These are phyloP conservation scores for Tephrocybe sp. DNA, from an alignment of 768 basidiomycete species.

Conservation along the genomic window DNA sequence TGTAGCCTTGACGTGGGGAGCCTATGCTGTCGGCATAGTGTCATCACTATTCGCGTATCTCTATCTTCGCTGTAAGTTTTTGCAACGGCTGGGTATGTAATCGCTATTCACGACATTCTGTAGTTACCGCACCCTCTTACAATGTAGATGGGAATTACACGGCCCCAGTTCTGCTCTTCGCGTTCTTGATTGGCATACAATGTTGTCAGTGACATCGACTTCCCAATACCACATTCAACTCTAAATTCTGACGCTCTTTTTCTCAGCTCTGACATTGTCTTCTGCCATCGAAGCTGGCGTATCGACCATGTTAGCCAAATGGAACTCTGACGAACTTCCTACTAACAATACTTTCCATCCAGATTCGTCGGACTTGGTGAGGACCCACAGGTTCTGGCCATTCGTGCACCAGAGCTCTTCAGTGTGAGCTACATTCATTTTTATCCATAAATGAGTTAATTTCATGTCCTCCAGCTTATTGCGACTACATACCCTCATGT, in stretches of 20 bases:
- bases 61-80: conserved; percentile 63
- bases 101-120: not conserved
- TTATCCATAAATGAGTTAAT: conserved; percentile 3
- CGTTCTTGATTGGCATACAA: conserved; percentile 77
- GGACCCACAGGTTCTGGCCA: conserved; percentile 75
- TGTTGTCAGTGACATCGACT: conserved; percentile 52
- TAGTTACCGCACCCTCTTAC: conserved; percentile 75
- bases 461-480: conserved; percentile 48
- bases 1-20: conserved; percentile 76
- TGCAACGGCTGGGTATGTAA: too few relatives aligned
- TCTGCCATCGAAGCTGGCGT: conserved; percentile 85
- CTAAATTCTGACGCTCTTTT: conserved; percentile 6
- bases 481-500: conserved; percentile 69
- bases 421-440: conserved; percentile 40
- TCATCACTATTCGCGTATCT: conserved; percentile 77
- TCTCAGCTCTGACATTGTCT: conserved; percentile 61
- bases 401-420: conserved; percentile 73
- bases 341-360: not conserved
- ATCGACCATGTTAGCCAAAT: conserved; percentile 67
- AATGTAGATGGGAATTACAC: conserved; percentile 77
- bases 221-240: not conserved
- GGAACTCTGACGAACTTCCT: not conserved
- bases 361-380: conserved; percentile 86
- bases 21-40: conserved; percentile 72
- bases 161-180: conserved; percentile 72